Percentiles rank a stretch among this genome's conserved stretches.
These are phyloP conservation scores for Triticum turgidum DNA, from an alignment of 176 grass and related monocot species.

Conservation along the genomic window DNA sequence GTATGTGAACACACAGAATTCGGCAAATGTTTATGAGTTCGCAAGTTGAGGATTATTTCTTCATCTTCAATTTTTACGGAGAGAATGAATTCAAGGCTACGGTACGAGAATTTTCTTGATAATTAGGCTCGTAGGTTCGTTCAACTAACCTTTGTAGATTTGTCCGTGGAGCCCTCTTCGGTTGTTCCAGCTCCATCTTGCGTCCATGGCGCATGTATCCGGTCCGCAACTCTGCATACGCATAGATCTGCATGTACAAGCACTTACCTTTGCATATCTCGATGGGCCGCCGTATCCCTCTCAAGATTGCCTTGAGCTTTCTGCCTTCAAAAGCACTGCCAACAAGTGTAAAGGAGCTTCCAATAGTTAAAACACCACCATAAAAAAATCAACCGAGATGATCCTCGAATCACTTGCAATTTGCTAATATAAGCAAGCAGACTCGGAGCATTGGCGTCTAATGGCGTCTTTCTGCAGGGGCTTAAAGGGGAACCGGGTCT, in stretches of 20 bases:
- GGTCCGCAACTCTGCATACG: neutral
- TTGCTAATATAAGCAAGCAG: conserved; percentile 42
- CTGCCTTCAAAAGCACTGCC: conserved; percentile 43
- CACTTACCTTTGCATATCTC: neutral
- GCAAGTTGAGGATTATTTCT: neutral
- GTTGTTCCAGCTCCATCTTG: conserved; percentile 5
- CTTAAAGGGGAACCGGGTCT: conserved; percentile 21
- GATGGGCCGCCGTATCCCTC: conserved; percentile 15
- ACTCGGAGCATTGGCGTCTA: conserved; percentile 26
- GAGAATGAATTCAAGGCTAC: neutral
- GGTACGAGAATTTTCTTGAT: neutral
- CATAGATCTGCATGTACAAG: conserved; percentile 13
- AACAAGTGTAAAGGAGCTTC: conserved; percentile 43
- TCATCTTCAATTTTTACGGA: neutral
- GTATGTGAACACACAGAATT: neutral
- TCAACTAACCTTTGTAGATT: neutral
- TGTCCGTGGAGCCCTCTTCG: neutral
- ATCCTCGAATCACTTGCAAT: conserved; percentile 36
- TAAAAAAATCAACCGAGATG: conserved; percentile 23
- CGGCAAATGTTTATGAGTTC: neutral
- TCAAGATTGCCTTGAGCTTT: conserved; percentile 40
- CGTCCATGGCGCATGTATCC: neutral
- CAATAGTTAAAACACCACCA: conserved; percentile 18
- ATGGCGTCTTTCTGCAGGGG: conserved; percentile 40
- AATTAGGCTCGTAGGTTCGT: neutral